Evolutionary conservation across 768 basidiomycete genomes (phyloP), one percentile per base, ranked within the genome.

Genomic region (Mycena maculata): DNA sequence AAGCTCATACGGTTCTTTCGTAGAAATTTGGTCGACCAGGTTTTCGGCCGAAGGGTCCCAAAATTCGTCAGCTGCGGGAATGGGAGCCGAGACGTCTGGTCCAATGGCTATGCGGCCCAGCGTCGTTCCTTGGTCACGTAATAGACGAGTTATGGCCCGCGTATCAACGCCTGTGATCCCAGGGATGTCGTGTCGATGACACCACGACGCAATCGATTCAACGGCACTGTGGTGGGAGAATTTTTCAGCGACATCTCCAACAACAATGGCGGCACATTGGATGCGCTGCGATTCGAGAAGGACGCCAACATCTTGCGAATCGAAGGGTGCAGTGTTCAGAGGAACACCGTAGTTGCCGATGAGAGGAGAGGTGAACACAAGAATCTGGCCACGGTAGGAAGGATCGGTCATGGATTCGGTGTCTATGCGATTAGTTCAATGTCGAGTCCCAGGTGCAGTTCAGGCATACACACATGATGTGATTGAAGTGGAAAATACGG

Each of bases 321-420:
- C 87, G 41, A 85, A 80, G 7, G 93, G 90, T 1, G 92, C 84
- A 18, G 82, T 83, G 79, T 99, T 99, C 36, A 76, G 73, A 8
- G 98, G 98, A 11, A 99, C 95, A 59, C 98, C 98, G 75, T 99
- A 99, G 79, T 99, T 99, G 42, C 98, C 98, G 71, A 99, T 98
- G 80, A 99, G 88, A 12, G 98, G 98, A 0, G 96, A 92, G 47
- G 98, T 99, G 83, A 99, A 99, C 63, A 99, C 98, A 69, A 99
- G 88, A 75, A 99, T 97, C 80, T 99, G 98, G 55, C 95, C 92
- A 36, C 95, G 93, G 80, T 99, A 99, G 10, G 98, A 99, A 9
- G 98, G 98, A 78, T 99, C 98, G 39, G 98, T 99, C 98, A 99
- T 98, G 10, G 95, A 98, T 81, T 99, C 98, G 50, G 97, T 99